phyloP scores from a whole-genome alignment of 2,329 filamentous ascomycete genomes.

The Stemphylium beticola region DNA sequence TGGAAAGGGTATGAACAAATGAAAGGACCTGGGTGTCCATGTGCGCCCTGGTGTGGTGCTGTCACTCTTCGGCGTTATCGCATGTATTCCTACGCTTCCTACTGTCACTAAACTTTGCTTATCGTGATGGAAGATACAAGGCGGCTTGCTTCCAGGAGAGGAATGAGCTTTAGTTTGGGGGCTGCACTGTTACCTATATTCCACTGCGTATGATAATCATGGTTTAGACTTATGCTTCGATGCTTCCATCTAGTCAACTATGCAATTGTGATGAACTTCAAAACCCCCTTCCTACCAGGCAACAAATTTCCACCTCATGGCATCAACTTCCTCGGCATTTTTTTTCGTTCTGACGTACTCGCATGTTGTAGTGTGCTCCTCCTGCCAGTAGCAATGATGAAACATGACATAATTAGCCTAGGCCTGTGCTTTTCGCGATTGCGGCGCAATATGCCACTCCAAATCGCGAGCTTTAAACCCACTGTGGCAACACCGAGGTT shows the following conservation, averaged over 20 bases:
- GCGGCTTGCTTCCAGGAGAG: conserved; percentile 15
- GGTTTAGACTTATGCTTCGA: conserved; percentile 10
- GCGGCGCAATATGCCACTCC: background rate
- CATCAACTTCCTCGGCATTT: background rate
- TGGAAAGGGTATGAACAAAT: background rate
- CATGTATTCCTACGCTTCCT: conserved; percentile 48
- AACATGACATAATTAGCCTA: conserved; percentile 1
- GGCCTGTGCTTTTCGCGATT: background rate
- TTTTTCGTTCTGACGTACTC: background rate
- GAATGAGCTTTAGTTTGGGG: conserved; percentile 27
- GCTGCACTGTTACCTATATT: conserved; percentile 39
- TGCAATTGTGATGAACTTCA: background rate
- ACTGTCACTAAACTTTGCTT: conserved; percentile 48
- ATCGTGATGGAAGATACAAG: conserved; percentile 19
- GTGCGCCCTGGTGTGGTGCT: conserved; percentile 4
- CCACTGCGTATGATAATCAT: conserved; percentile 37
- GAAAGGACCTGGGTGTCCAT: conserved; percentile 1
- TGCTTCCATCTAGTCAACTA: background rate
- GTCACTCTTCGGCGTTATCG: conserved; percentile 30
- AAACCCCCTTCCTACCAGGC: background rate
- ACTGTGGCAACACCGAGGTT: background rate
- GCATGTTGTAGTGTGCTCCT: conserved; percentile 1
- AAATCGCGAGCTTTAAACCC: background rate
- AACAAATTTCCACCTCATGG: background rate
- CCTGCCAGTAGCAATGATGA: background rate